A percentile compares a stretch with the other conserved stretches of the same genome.
Evolutionary conservation across 768 basidiomycete species (phyloP).

Genomic region (Phanerodontia chrysosporium): DNA sequence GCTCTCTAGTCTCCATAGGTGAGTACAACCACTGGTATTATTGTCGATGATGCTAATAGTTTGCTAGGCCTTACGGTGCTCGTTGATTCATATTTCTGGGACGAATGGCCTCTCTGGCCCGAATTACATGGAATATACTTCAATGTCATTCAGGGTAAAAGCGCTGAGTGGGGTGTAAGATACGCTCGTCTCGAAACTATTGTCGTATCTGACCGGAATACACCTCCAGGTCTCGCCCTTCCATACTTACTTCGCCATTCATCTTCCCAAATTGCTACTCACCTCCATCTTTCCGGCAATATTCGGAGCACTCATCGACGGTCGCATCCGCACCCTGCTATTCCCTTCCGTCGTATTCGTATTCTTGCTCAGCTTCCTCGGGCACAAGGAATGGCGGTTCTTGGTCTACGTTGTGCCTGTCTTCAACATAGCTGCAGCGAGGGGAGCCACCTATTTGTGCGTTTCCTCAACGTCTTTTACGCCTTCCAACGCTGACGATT

Average conservation of each 20-base stretch:
- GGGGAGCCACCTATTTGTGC: slow-evolving; percentile 62
- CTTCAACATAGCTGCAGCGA: slow-evolving; percentile 75
- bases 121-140: slow-evolving; percentile 77
- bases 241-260: slow-evolving; percentile 57
- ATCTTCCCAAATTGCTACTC: slow-evolving; percentile 78
- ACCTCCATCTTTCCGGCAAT: slow-evolving; percentile 56
- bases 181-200: not conserved
- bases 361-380: slow-evolving; percentile 64
- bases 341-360: slow-evolving; percentile 52
- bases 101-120: slow-evolving; percentile 72
- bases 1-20: slow-evolving; percentile 53
- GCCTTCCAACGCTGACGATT: not conserved
- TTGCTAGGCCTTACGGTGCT: slow-evolving; percentile 50
- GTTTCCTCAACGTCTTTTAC: slow-evolving; percentile 22
- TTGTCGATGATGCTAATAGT: not conserved
- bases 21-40: slow-evolving; percentile 7
- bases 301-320: slow-evolving; percentile 46
- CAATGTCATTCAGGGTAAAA: slow-evolving; percentile 85
- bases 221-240: slow-evolving; percentile 59
- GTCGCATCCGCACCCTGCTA: slow-evolving; percentile 46
- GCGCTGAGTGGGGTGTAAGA: slow-evolving; percentile 89
- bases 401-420: slow-evolving; percentile 82
- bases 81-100: slow-evolving; percentile 89
- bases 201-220: not conserved
- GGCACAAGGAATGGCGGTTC: slow-evolving; percentile 99